A percentile compares a stretch with the other conserved stretches of the same genome.
phyloP scores from a whole-genome alignment of 257 asterid genomes.

The Plantago ovata region DNA sequence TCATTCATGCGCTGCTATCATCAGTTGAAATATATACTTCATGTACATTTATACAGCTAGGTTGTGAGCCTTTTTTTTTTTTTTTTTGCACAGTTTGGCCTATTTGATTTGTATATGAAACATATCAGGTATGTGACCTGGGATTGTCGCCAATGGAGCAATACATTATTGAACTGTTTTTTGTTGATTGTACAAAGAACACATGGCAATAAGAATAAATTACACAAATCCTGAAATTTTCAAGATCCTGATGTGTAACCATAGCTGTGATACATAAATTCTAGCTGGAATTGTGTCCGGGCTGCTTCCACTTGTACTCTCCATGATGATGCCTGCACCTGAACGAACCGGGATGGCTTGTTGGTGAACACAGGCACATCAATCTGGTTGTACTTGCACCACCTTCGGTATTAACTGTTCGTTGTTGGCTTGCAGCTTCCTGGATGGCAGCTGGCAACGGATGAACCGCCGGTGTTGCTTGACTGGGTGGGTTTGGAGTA shows the following conservation, averaged over 20 bases:
- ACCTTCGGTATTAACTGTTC: not conserved
- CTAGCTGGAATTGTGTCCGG: slow-evolving; percentile 26
- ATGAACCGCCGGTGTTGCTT: not conserved
- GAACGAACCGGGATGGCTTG: slow-evolving; percentile 23
- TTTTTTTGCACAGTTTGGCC: not conserved
- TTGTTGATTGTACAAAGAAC: slow-evolving; percentile 1
- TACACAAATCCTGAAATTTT: slow-evolving; percentile 10
- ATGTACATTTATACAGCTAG: not conserved
- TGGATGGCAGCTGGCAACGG: slow-evolving; percentile 8
- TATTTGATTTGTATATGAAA: not conserved
- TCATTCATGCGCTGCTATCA: slow-evolving; percentile 16
- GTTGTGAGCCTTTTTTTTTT: no score
- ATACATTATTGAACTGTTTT: slow-evolving; percentile 1
- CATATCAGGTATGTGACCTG: no score
- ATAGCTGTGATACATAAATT: not conserved
- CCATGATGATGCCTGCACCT: slow-evolving; percentile 26
- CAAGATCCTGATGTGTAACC: not conserved
- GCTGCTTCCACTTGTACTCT: slow-evolving; percentile 21
- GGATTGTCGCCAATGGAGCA: not conserved
- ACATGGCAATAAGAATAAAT: slow-evolving; percentile 14
- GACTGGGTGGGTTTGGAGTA: slow-evolving; percentile 12
- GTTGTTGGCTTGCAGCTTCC: slow-evolving; percentile 17
- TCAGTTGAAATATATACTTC: not conserved
- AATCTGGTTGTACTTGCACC: slow-evolving; percentile 21
- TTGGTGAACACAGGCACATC: slow-evolving; percentile 25